phyloP scores from a whole-genome alignment of 768 basidiomycete species.

The Basidioascus undulatus region DNA sequence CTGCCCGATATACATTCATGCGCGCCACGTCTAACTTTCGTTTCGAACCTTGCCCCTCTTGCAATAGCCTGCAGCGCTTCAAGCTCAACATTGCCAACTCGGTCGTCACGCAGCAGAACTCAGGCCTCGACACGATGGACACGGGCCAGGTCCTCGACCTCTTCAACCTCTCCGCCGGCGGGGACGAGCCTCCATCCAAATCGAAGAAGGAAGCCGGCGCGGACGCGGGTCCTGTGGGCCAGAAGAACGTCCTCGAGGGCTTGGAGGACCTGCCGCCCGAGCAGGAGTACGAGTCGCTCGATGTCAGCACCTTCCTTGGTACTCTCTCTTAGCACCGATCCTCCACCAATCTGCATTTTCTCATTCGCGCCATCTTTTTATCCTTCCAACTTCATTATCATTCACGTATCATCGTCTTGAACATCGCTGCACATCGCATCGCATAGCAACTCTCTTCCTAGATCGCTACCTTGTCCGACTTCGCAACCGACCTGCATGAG shows the following conservation, averaged over 20 bases:
- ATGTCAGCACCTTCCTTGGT: conserved; percentile 67
- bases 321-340: too few species aligned
- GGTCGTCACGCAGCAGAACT: conserved; percentile 89
- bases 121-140: conserved; percentile 82
- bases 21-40: too few species aligned
- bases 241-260: conserved; percentile 68
- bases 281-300: conserved; percentile 73
- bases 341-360: too few species aligned
- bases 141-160: conserved; percentile 89
- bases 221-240: conserved; percentile 32
- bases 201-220: conserved; percentile 16
- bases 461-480: too few species aligned
- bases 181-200: conserved; percentile 24
- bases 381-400: too few species aligned
- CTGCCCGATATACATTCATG: too few species aligned
- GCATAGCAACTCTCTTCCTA: too few species aligned
- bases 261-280: conserved; percentile 77
- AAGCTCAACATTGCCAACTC: conserved; percentile 95
- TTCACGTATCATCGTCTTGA: too few species aligned
- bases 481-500: too few species aligned
- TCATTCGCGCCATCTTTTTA: too few species aligned
- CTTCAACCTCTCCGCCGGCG: conserved; percentile 42
- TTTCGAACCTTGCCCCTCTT: not conserved
- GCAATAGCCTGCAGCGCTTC: conserved; percentile 70
- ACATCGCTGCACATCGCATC: too few species aligned